Percentiles rank a stretch among this genome's conserved stretches.
phyloP scores from a whole-genome alignment of 2,329 filamentous ascomycete species.

The Diaporthe sp. region DNA sequence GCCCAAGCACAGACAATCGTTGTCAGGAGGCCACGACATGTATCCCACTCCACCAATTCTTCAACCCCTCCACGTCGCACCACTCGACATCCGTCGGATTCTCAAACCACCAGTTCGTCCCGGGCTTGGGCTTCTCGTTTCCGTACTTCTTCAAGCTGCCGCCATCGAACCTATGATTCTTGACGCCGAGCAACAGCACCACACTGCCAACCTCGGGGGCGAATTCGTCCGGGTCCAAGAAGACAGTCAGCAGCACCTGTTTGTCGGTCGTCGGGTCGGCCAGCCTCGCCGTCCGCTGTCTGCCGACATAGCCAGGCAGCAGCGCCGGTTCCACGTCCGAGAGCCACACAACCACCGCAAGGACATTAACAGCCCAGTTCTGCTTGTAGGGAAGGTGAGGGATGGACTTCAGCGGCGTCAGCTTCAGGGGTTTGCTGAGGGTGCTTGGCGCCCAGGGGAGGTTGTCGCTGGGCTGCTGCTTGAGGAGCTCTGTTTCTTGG shows the following conservation, averaged over 20 bases:
- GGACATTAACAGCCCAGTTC: constrained; percentile 70
- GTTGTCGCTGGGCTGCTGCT: constrained; percentile 34
- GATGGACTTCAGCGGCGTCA: constrained; percentile 65
- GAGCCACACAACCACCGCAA: constrained; percentile 64
- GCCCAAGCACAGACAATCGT: not conserved
- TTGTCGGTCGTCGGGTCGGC: constrained; percentile 66
- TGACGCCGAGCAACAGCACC: constrained; percentile 67
- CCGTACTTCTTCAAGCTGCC: constrained; percentile 59
- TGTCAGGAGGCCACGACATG: not conserved
- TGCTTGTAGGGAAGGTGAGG: constrained; percentile 68
- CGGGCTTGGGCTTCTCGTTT: constrained; percentile 51
- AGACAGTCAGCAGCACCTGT: constrained; percentile 67
- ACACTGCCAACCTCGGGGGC: constrained; percentile 61
- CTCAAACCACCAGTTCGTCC: constrained; percentile 65
- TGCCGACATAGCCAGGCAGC: constrained; percentile 56
- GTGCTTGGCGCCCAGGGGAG: constrained; percentile 58
- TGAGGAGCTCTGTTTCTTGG: constrained; percentile 5
- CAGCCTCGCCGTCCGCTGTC: constrained; percentile 67
- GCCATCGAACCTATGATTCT: constrained; percentile 69
- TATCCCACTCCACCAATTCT: constrained; percentile 58
- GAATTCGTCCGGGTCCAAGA: constrained; percentile 66
- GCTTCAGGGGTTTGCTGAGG: constrained; percentile 61
- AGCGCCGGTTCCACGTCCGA: constrained; percentile 63
- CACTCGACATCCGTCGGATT: constrained; percentile 61
- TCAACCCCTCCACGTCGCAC: constrained; percentile 63